Evolutionary conservation across 2,329 filamentous ascomycete species (phyloP), one percentile per base, ranked within the genome.

Genomic region (Aspergillus melleus): DNA sequence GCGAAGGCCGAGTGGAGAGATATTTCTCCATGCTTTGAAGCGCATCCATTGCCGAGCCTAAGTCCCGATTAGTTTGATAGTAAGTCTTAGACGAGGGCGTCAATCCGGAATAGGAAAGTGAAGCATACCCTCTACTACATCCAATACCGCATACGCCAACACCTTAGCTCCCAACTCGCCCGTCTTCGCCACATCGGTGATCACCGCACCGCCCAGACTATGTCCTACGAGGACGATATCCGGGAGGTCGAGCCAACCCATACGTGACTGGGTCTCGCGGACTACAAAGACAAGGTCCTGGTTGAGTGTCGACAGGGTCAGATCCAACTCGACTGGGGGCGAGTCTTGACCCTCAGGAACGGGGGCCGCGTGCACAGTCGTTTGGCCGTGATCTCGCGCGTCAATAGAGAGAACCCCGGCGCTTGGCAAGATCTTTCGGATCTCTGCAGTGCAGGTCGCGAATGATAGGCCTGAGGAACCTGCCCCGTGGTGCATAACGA

Each of bases 381-480:
- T 91, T 44, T 83, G 87, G 8, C 95, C 95, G 76, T 99, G 95
- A 22, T 90, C 91, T 52, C 95, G 86, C 51, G 92, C 93, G 74
- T 98, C 93, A 11, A 93, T 74, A 3, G 92, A 91, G 20, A 99
- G 83, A 46, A 98, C 85, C 1, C 95, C 96, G 2, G 93, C 90
- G 6, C 86, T 82, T 0, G 95, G 91, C 47, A 96, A 81, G 6
- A 86, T 82, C 73, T 89, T 91, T 55, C 88, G 85, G 62, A 98
- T 87, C 73, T 96, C 90, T 49, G 86, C 83, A 2, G 89, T 87
- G 61, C 96, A 87, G 4, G 91, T 83, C 5, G 93, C 93, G 77
- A 98, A 99, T 2, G 92, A 96, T 60, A 98, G 84, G 6, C 90
- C 96, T 0, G 93, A 96, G 4, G 93, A 96, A 16, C 95, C 95